Percentiles rank a stretch among this genome's conserved stretches.
These are phyloP conservation scores for Malania oleifera DNA, from an alignment of 164 flowering plant genomes.

Conservation along the genomic window DNA sequence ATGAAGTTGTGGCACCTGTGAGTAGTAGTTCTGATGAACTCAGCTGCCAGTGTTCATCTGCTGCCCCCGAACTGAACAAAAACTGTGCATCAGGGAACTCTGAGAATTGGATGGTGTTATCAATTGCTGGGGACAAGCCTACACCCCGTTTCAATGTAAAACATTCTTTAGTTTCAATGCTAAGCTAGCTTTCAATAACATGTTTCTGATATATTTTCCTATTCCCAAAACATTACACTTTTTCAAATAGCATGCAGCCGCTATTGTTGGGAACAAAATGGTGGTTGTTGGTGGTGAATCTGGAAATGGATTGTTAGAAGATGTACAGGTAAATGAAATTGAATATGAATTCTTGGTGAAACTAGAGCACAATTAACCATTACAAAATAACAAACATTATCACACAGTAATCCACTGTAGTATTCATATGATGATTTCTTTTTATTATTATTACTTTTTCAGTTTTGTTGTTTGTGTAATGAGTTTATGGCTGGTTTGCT, in stretches of 20 bases:
- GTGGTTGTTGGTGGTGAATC: slow-evolving; percentile 98
- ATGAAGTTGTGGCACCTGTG: slow-evolving; percentile 38
- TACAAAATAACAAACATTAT: neutral
- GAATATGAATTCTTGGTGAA: too few relatives aligned
- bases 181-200: neutral
- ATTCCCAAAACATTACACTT: neutral
- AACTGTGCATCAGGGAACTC: slow-evolving; percentile 48
- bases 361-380: too few relatives aligned
- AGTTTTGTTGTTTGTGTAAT: neutral
- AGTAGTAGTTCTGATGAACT: slow-evolving; percentile 41
- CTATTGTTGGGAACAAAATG: slow-evolving; percentile 95
- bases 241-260: slow-evolving; percentile 80
- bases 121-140: slow-evolving; percentile 85
- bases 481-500: too few relatives aligned
- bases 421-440: too few relatives aligned
- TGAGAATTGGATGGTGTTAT: slow-evolving; percentile 85
- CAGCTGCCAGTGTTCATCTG: slow-evolving; percentile 38
- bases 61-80: slow-evolving; percentile 37
- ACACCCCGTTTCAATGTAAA: slow-evolving; percentile 77
- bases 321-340: slow-evolving; percentile 79
- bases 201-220: neutral
- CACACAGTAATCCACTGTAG: too few relatives aligned
- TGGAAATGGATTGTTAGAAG: slow-evolving; percentile 71
- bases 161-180: neutral
- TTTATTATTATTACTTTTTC: neutral